These are phyloP conservation scores for Diplosphaera chodatii DNA, from an alignment of 139 green algal genomes.

Conservation along the genomic window DNA sequence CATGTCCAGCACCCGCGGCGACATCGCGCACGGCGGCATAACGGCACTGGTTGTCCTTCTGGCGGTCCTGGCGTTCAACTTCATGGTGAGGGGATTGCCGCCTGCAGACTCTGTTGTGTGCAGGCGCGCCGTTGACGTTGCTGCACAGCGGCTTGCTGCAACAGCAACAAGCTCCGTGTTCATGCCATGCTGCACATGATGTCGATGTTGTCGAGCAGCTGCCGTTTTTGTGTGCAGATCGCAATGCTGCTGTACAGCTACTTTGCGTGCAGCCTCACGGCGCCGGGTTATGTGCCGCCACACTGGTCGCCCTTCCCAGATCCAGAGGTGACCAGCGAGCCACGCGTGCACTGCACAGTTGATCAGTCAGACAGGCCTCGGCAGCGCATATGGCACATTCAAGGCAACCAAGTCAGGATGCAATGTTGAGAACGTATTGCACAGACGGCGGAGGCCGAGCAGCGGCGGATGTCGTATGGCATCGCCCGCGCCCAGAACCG, in stretches of 20 bases:
- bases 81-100: neutral
- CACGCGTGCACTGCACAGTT: too few relatives aligned
- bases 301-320: conserved; percentile 82
- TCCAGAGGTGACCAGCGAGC: conserved; percentile 46
- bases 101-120: too few relatives aligned
- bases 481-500: neutral
- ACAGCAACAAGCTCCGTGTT: too few relatives aligned
- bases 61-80: conserved; percentile 10
- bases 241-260: conserved; percentile 89
- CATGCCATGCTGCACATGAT: neutral
- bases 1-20: neutral
- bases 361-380: too few relatives aligned
- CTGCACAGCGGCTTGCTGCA: too few relatives aligned
- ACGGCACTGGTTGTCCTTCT: neutral
- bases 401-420: too few relatives aligned
- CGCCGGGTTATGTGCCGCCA: conserved; percentile 75
- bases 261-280: conserved; percentile 69
- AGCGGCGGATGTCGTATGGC: conserved; percentile 17
- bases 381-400: too few relatives aligned
- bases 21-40: neutral
- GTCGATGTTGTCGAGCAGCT: too few relatives aligned
- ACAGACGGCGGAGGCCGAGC: conserved; percentile 19
- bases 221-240: too few relatives aligned
- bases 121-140: neutral
- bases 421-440: too few relatives aligned